phyloP scores from a whole-genome alignment of 1,284 basidiomycete genomes.

The Ceratobasidium sp. region DNA sequence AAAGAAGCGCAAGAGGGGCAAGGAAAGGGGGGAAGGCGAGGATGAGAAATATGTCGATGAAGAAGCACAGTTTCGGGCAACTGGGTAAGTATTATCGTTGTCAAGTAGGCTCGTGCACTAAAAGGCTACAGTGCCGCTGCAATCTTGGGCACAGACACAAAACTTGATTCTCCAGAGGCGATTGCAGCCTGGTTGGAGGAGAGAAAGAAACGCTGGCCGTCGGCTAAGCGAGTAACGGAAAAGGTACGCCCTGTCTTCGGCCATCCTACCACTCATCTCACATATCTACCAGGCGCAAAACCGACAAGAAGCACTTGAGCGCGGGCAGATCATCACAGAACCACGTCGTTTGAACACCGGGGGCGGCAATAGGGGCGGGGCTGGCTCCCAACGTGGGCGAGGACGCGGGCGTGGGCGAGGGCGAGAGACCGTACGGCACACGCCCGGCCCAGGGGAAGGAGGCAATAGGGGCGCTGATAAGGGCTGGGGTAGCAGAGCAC shows the following conservation, averaged over 20 bases:
- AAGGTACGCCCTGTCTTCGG: constrained; percentile 59
- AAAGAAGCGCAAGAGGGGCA: constrained; percentile 74
- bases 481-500: constrained; percentile 51
- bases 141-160: constrained; percentile 83
- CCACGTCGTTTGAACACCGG: constrained; percentile 56
- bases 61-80: constrained; percentile 29
- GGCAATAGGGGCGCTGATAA: background rate
- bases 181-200: constrained; percentile 88
- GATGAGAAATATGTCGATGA: constrained; percentile 48
- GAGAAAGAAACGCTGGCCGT: constrained; percentile 86
- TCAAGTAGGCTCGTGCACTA: constrained; percentile 44
- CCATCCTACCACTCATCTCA: constrained; percentile 6
- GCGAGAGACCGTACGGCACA: constrained; percentile 43
- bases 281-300: constrained; percentile 58
- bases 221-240: constrained; percentile 71
- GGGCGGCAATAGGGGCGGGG: constrained; percentile 44
- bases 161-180: constrained; percentile 82
- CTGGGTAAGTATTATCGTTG: constrained; percentile 6
- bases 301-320: constrained; percentile 79
- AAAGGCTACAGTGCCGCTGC: constrained; percentile 69
- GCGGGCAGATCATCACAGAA: constrained; percentile 74
- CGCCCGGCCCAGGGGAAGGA: background rate
- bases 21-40: constrained; percentile 75
- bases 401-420: constrained; percentile 53
- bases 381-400: constrained; percentile 50